phyloP scores from a whole-genome alignment of 768 basidiomycete genomes.

The Calocera viscosa region DNA sequence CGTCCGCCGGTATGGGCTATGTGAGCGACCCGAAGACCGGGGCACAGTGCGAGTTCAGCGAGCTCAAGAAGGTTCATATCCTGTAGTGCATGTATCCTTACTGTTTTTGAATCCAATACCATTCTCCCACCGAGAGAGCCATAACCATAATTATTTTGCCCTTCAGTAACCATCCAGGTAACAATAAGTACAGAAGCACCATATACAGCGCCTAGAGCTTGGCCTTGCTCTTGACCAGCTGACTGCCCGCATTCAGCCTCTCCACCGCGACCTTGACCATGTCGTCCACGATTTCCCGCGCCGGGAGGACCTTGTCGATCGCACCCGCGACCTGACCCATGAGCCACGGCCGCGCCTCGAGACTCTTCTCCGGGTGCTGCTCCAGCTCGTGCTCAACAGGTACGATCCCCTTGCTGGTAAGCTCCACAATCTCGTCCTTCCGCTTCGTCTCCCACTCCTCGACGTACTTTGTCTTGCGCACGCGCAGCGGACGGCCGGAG shows the following conservation, averaged over 20 bases:
- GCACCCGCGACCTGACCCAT: slow-evolving; percentile 68
- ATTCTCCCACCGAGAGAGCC: too few species aligned
- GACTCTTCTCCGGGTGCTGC: slow-evolving; percentile 67
- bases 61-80: slow-evolving; percentile 80
- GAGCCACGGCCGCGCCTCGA: slow-evolving; percentile 57
- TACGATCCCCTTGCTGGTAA: slow-evolving; percentile 72
- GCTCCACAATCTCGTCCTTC: slow-evolving; percentile 65
- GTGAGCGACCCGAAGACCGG: slow-evolving; percentile 78
- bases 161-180: too few species aligned
- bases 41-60: slow-evolving; percentile 46
- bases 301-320: slow-evolving; percentile 56
- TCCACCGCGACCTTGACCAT: slow-evolving; percentile 67
- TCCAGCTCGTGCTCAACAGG: slow-evolving; percentile 60
- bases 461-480: slow-evolving; percentile 72
- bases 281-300: slow-evolving; percentile 66
- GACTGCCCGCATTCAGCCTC: slow-evolving; percentile 33
- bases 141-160: too few species aligned
- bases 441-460: slow-evolving; percentile 75
- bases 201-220: slow-evolving; percentile 19
- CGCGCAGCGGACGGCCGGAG: slow-evolving; percentile 80
- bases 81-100: background rate
- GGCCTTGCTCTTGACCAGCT: slow-evolving; percentile 16
- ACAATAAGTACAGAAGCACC: too few species aligned
- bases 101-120: background rate
- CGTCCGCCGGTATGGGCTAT: slow-evolving; percentile 57